Conservation (phyloP, 2,329 filamentous ascomycete genomes). For the Monilinia vaccinii-corymbosi region DNA sequence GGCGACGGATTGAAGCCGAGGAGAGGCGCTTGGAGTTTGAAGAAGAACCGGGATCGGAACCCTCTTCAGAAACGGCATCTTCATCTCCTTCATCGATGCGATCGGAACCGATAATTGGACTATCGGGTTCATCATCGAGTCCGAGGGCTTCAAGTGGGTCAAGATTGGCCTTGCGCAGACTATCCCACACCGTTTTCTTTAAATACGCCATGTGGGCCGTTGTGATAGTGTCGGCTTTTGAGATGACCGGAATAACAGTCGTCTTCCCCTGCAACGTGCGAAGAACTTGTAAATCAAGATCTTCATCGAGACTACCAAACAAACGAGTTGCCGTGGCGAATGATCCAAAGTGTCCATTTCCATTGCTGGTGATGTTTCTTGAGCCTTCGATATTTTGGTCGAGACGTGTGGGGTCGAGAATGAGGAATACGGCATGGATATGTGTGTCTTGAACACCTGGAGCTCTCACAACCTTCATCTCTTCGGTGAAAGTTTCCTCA, state of each 20-base stretch:
- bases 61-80: constrained; percentile 29
- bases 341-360: constrained; percentile 43
- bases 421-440: constrained; percentile 88
- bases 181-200: constrained; percentile 84
- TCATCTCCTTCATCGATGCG: constrained; percentile 50
- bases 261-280: constrained; percentile 86
- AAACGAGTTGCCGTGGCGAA: constrained; percentile 35
- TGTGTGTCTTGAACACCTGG: constrained; percentile 92
- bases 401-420: constrained; percentile 80
- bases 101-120: constrained; percentile 35
- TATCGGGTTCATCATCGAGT: constrained; percentile 62
- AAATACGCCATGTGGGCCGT: constrained; percentile 85
- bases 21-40: constrained; percentile 27
- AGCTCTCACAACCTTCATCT: constrained; percentile 93
- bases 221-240: constrained; percentile 96
- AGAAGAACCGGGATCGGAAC: constrained; percentile 17
- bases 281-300: constrained; percentile 83
- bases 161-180: constrained; percentile 73
- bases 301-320: constrained; percentile 70
- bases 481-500: constrained; percentile 92
- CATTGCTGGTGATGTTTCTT: constrained; percentile 38
- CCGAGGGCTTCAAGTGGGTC: constrained; percentile 84
- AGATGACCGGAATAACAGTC: constrained; percentile 88
- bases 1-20: constrained; percentile 27
- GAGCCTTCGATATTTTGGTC: constrained; percentile 70